phyloP scores from a whole-genome alignment of 2,329 filamentous ascomycete genomes.

The Talaromyces sp. region DNA sequence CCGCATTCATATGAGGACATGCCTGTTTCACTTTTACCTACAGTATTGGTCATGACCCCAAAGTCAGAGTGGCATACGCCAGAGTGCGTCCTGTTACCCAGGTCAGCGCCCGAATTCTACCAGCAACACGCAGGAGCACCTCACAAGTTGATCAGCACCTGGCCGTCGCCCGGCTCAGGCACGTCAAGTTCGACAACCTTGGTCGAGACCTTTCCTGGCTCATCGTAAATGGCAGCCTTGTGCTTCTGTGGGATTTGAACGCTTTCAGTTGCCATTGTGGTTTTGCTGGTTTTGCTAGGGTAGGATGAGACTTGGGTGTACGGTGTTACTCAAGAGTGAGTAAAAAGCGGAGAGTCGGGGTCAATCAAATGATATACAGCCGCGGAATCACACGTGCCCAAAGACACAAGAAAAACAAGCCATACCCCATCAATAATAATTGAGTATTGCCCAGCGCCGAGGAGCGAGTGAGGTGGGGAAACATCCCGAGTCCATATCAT shows the following conservation, averaged over 20 bases:
- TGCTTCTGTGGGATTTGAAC: constrained; percentile 52
- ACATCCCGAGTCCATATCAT: neutral
- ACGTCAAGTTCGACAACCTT: constrained; percentile 61
- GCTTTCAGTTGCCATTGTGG: constrained; percentile 23
- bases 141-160: constrained; percentile 60
- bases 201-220: constrained; percentile 61
- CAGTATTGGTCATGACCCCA: constrained; percentile 50
- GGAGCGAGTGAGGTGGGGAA: neutral
- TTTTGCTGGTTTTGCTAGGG: neutral
- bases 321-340: neutral
- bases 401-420: too few relatives aligned
- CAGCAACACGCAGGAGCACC: constrained; percentile 11
- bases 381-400: neutral
- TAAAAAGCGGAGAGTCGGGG: neutral
- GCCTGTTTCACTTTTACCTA: constrained; percentile 9
- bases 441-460: neutral
- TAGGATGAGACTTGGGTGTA: neutral
- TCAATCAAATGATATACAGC: neutral
- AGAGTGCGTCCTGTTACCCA: constrained; percentile 50
- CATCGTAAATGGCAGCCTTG: constrained; percentile 62
- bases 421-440: neutral
- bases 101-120: neutral
- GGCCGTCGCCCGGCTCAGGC: constrained; percentile 59
- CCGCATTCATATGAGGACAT: neutral
- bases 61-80: constrained; percentile 64